Evolutionary conservation across 179 eudicot genomes (phyloP), one percentile per base, ranked within the genome.

Genomic region (Spergularia azorica): DNA sequence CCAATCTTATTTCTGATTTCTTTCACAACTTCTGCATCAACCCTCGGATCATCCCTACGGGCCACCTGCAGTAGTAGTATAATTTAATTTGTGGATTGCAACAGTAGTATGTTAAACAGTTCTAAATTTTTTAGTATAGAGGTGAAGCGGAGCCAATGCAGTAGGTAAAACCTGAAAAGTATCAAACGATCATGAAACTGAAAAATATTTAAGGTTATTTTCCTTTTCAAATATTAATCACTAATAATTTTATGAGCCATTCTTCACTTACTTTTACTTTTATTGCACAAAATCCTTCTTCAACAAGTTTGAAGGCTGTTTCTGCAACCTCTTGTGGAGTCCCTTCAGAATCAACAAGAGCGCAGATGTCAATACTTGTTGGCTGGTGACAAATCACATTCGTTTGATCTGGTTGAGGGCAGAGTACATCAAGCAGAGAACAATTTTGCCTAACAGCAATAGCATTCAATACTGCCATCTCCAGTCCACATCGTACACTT

Each of bases 401-500:
- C 58, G 54, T 78, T 67, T 71, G 68, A 76, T 79, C 77, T 68
- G 82, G 52, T 72, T 67, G 72, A 21, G 88, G 85, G 69, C 80
- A 85, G 62, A 95, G 89, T 83, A 91, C 17, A 77, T 81, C 81
- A 71, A 90, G 84, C 76, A 95, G 76, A 80, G 85, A 86, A 79
- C 92, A 88, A 13, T 80, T 83, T 62, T 81, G 82, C 56, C 81
- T 83, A 48, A 90, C 86, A 59, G 98, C 98, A 74, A 91, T 83
- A 32, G 98, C 99, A 87, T 91, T 95, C 26, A 95, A 90, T 62
- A 90, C 75, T 60, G 98, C 98, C 98, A 94, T 94, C 87, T 95
- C 99, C 58, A 95, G 79, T 67, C 99, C 99, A 86, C 98, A 95
- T 78, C 98, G 83, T n/a, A 95, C 91, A 87, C 98, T 91, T 50